Percentiles rank a stretch among this genome's conserved stretches.
phyloP scores from a whole-genome alignment of 2,329 filamentous ascomycete genomes.

The Arthrobotrys iridis region DNA sequence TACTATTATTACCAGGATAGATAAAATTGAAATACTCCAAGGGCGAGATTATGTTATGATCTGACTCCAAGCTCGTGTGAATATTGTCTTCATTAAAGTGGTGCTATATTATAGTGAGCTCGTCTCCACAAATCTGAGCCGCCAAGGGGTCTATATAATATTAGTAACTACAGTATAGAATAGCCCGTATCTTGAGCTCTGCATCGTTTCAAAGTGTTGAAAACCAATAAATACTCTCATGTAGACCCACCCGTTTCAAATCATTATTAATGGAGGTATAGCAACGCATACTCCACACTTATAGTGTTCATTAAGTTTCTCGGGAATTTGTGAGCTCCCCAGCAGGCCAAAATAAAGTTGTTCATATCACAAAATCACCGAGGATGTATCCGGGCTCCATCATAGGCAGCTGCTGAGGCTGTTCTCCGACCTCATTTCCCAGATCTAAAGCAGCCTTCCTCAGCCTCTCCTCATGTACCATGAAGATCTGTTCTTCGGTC shows the following conservation, averaged over 20 bases:
- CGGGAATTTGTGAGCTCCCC: too few relatives aligned
- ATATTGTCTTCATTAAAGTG: neutral
- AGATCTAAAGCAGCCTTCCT: slow-evolving; percentile 2
- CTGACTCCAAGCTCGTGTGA: neutral
- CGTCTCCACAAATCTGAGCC: neutral
- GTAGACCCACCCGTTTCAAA: neutral
- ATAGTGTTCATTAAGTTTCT: too few relatives aligned
- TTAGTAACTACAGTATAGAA: neutral
- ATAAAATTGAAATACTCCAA: slow-evolving; percentile 11
- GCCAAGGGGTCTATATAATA: neutral
- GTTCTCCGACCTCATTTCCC: neutral
- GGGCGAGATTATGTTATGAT: slow-evolving; percentile 14
- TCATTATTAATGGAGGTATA: too few relatives aligned
- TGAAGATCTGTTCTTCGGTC: slow-evolving; percentile 35
- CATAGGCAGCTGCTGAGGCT: neutral
- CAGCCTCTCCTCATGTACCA: slow-evolving; percentile 34
- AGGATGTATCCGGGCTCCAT: neutral
- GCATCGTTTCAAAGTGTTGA: slow-evolving; percentile 11
- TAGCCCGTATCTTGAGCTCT: neutral
- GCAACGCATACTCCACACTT: neutral
- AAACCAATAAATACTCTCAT: too few relatives aligned
- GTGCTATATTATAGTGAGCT: too few relatives aligned
- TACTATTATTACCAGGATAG: slow-evolving; percentile 24
- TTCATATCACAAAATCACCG: slow-evolving; percentile 5
- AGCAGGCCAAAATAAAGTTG: too few relatives aligned